These are phyloP conservation scores for Coemansia sp. DNA, from an alignment of 192 early-diverging fungal species.

Conservation along the genomic window DNA sequence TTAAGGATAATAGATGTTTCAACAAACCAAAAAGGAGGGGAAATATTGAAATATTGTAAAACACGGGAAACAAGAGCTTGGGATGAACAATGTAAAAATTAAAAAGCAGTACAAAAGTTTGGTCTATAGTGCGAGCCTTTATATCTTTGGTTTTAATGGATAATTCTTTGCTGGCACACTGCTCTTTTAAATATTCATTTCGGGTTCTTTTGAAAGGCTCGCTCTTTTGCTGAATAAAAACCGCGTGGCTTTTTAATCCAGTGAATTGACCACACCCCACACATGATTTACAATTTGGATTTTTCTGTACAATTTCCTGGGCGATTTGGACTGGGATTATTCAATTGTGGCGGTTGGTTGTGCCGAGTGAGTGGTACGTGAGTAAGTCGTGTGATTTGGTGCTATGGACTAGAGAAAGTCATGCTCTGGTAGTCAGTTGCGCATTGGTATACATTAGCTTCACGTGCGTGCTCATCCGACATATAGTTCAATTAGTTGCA, in stretches of 20 bases:
- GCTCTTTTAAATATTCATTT: neutral
- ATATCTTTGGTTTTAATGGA: neutral
- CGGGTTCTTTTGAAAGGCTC: neutral
- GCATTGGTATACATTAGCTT: too few species aligned
- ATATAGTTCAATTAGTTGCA: too few species aligned
- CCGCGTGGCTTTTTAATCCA: neutral
- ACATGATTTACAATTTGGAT: neutral
- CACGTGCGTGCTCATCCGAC: neutral
- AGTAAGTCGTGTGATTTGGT: neutral
- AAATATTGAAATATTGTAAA: slow-evolving; percentile 5
- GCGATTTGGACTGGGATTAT: too few species aligned
- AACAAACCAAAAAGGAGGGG: neutral
- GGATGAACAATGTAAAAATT: slow-evolving; percentile 1
- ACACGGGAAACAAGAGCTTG: neutral
- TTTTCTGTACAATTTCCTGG: neutral
- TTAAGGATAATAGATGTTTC: neutral
- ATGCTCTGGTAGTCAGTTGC: too few species aligned
- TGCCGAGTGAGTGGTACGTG: neutral
- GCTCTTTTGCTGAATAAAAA: neutral
- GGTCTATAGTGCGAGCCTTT: neutral
- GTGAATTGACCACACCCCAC: neutral
- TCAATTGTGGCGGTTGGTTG: too few species aligned
- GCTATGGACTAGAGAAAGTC: neutral
- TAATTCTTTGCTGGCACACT: too few species aligned
- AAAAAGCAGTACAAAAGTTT: neutral